These are phyloP conservation scores for Sarcodon sp. DNA, from an alignment of 768 basidiomycete genomes.

Conservation along the genomic window DNA sequence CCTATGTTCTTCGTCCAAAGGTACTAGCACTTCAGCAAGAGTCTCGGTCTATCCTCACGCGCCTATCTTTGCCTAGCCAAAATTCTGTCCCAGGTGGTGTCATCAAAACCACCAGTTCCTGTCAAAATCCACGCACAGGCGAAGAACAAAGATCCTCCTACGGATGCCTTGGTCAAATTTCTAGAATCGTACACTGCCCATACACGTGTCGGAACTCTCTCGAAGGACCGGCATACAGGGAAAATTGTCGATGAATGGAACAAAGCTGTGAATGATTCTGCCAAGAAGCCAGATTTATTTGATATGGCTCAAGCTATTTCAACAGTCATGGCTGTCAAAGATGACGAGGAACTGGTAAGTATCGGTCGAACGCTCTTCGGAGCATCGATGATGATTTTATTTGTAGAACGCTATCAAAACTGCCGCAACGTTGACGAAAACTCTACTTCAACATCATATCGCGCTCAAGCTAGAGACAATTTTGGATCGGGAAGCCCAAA, in stretches of 20 bases:
- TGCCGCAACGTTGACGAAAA: constrained; percentile 72
- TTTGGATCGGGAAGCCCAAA: constrained; percentile 83
- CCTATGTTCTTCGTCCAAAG: constrained; percentile 82
- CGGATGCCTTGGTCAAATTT: constrained; percentile 63
- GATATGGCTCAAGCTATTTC: constrained; percentile 75
- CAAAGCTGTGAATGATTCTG: constrained; percentile 37
- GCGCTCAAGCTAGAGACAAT: constrained; percentile 82
- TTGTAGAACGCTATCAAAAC: constrained; percentile 64
- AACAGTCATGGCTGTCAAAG: constrained; percentile 74
- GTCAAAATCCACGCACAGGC: constrained; percentile 72
- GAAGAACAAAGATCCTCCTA: constrained; percentile 66
- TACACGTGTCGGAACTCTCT: constrained; percentile 58
- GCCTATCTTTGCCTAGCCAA: constrained; percentile 42
- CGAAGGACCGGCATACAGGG: constrained; percentile 77
- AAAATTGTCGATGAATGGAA: constrained; percentile 87
- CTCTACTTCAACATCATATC: constrained; percentile 76
- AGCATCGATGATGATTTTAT: background rate
- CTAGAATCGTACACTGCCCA: constrained; percentile 45
- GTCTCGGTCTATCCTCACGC: constrained; percentile 2
- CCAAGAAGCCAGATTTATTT: constrained; percentile 55
- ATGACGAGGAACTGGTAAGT: constrained; percentile 82
- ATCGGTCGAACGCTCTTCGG: constrained; percentile 3
- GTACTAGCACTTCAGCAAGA: constrained; percentile 23
- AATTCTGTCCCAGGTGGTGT: constrained; percentile 68
- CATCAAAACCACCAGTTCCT: constrained; percentile 38